phyloP scores from a whole-genome alignment of 2,329 filamentous ascomycete species.

The Colletotrichum tabaci region DNA sequence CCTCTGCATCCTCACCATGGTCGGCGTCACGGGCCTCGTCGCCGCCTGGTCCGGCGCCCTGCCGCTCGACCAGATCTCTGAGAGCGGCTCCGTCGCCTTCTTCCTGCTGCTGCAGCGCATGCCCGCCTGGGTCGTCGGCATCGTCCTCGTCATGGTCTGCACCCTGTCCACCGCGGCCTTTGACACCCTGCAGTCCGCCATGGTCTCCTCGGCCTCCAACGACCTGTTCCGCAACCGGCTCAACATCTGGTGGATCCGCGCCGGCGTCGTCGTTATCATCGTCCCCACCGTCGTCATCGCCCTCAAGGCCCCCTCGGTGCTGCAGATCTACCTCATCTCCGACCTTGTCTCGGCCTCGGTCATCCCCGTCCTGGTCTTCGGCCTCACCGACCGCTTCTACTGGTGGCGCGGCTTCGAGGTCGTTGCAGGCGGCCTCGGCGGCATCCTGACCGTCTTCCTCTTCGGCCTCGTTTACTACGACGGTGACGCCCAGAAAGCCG shows the following conservation, averaged over 20 bases:
- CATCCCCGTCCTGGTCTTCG: constrained; percentile 82
- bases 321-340: constrained; percentile 87
- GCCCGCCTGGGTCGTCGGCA: constrained; percentile 85
- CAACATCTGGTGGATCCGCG: constrained; percentile 81
- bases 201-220: constrained; percentile 88
- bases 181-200: constrained; percentile 85
- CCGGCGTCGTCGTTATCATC: constrained; percentile 78
- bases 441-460: constrained; percentile 84
- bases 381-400: constrained; percentile 75
- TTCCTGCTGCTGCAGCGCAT: constrained; percentile 81
- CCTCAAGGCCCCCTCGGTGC: constrained; percentile 79
- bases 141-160: constrained; percentile 86
- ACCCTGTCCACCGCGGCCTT: constrained; percentile 84
- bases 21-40: constrained; percentile 81
- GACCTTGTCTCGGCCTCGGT: constrained; percentile 84
- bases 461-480: constrained; percentile 89
- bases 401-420: constrained; percentile 88
- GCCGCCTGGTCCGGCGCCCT: constrained; percentile 84
- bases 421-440: constrained; percentile 82
- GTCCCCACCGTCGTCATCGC: constrained; percentile 82
- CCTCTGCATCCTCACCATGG: constrained; percentile 79
- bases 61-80: constrained; percentile 70
- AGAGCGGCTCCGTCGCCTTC: constrained; percentile 78
- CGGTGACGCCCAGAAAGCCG: constrained; percentile 74
- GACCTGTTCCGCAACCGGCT: constrained; percentile 88